phyloP scores from a whole-genome alignment of 2,329 filamentous ascomycete species.

The Penicillium nordicum region DNA sequence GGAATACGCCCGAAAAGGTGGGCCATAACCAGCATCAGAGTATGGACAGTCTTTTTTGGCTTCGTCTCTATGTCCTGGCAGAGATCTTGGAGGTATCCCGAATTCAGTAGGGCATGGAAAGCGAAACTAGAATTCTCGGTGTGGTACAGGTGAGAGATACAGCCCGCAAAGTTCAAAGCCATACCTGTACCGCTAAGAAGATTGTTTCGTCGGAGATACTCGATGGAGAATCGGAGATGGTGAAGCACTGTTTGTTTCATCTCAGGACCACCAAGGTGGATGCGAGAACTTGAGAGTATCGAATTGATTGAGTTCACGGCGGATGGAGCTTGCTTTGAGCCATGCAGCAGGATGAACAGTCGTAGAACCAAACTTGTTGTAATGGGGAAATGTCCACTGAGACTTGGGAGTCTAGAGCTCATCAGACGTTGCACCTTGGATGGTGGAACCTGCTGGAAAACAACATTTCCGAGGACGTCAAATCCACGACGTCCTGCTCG shows the following conservation, averaged over 20 bases:
- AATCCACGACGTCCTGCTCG: slow-evolving; percentile 77
- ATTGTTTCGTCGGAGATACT: slow-evolving; percentile 68
- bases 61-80: slow-evolving; percentile 56
- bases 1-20: slow-evolving; percentile 63
- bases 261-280: slow-evolving; percentile 68
- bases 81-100: slow-evolving; percentile 65
- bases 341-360: slow-evolving; percentile 63
- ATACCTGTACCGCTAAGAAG: slow-evolving; percentile 60
- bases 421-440: slow-evolving; percentile 66
- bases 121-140: slow-evolving; percentile 73
- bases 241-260: slow-evolving; percentile 68
- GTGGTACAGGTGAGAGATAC: slow-evolving; percentile 71
- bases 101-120: slow-evolving; percentile 69
- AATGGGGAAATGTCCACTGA: slow-evolving; percentile 74
- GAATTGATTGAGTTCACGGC: slow-evolving; percentile 62
- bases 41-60: slow-evolving; percentile 51
- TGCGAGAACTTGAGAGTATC: slow-evolving; percentile 64
- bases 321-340: slow-evolving; percentile 61
- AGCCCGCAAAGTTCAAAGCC: slow-evolving; percentile 69
- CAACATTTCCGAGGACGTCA: slow-evolving; percentile 74
- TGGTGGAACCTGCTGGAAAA: slow-evolving; percentile 65
- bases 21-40: slow-evolving; percentile 65
- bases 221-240: slow-evolving; percentile 75
- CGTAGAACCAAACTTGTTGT: slow-evolving; percentile 70
- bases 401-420: slow-evolving; percentile 68